phyloP scores from a whole-genome alignment of 2,329 filamentous ascomycete genomes.

The Aspergillus ustus region DNA sequence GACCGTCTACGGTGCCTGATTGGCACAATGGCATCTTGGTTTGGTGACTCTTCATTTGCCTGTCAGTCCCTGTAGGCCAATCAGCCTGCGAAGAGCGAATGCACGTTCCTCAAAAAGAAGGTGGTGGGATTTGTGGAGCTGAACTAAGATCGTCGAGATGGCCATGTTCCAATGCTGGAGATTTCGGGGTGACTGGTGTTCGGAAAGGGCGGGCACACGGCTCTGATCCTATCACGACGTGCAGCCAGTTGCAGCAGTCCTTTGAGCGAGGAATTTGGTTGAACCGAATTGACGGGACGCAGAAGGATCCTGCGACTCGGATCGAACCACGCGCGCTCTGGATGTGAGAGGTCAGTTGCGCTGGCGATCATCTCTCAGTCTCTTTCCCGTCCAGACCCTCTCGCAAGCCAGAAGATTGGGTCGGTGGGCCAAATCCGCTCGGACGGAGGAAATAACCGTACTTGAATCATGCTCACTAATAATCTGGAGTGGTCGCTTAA shows the following conservation, averaged over 20 bases:
- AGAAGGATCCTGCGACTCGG: constrained; percentile 8
- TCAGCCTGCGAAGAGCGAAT: constrained; percentile 18
- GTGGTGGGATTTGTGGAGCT: constrained; percentile 19
- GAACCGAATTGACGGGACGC: constrained; percentile 30
- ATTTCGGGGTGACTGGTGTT: constrained; percentile 14
- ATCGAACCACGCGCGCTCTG: background rate
- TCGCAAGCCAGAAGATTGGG: background rate
- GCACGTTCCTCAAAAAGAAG: constrained; percentile 26
- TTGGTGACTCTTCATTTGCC: constrained; percentile 28
- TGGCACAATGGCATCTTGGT: constrained; percentile 19
- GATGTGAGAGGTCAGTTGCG: constrained; percentile 6
- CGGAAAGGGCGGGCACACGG: constrained; percentile 22
- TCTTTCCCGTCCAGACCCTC: background rate
- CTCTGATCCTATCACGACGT: constrained; percentile 19
- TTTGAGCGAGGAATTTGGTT: constrained; percentile 18
- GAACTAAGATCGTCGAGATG: constrained; percentile 27
- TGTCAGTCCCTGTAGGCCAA: constrained; percentile 23
- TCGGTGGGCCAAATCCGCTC: background rate
- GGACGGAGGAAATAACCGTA: background rate
- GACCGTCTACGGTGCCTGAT: constrained; percentile 22
- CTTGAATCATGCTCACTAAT: constrained; percentile 3
- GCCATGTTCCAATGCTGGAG: constrained; percentile 18
- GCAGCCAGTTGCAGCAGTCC: constrained; percentile 4
- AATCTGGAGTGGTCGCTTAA: background rate
- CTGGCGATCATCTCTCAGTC: constrained; percentile 7